A percentile compares a stretch with the other conserved stretches of the same genome.
These are phyloP conservation scores for Podaxis rugospora DNA, from an alignment of 768 basidiomycete genomes.

Conservation along the genomic window DNA sequence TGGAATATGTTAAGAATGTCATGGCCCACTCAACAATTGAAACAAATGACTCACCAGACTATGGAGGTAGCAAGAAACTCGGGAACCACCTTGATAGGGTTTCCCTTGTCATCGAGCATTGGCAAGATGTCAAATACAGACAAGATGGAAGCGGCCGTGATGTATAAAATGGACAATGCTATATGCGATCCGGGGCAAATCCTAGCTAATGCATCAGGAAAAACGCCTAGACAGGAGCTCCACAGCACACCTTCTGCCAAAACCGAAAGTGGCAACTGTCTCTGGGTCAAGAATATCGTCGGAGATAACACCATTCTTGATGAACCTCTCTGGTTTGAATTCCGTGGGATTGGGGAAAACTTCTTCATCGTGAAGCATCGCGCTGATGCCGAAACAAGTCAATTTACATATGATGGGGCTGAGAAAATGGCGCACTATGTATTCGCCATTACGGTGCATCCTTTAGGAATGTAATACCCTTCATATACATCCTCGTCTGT, in stretches of 20 bases:
- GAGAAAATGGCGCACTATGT: background rate
- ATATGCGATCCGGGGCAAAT: constrained; percentile 18
- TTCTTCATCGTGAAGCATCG: constrained; percentile 17
- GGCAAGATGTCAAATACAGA: constrained; percentile 18
- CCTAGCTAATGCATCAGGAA: constrained; percentile 1
- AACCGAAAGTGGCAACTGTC: constrained; percentile 16
- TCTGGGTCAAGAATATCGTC: constrained; percentile 13
- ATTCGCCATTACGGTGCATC: constrained; percentile 5
- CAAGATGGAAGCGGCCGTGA: constrained; percentile 14
- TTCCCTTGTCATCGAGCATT: constrained; percentile 22
- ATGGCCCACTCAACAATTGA: background rate
- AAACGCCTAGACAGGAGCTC: too few relatives aligned
- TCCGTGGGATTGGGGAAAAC: constrained; percentile 15
- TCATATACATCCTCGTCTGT: constrained; percentile 12
- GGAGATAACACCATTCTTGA: constrained; percentile 10
- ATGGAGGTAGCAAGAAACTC: constrained; percentile 12
- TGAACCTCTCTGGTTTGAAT: constrained; percentile 19
- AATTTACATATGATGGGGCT: background rate
- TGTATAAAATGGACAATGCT: constrained; percentile 15
- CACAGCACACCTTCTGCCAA: constrained; percentile 15
- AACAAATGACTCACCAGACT: background rate
- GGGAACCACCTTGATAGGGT: constrained; percentile 18
- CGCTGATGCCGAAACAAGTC: constrained; percentile 9
- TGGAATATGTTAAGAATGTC: background rate
- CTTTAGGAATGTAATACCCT: constrained; percentile 14